Percentiles rank a stretch among this genome's conserved stretches.
Conservation (phyloP, 1,139 yeast species). For the Saccharomyces hybrid region DNA sequence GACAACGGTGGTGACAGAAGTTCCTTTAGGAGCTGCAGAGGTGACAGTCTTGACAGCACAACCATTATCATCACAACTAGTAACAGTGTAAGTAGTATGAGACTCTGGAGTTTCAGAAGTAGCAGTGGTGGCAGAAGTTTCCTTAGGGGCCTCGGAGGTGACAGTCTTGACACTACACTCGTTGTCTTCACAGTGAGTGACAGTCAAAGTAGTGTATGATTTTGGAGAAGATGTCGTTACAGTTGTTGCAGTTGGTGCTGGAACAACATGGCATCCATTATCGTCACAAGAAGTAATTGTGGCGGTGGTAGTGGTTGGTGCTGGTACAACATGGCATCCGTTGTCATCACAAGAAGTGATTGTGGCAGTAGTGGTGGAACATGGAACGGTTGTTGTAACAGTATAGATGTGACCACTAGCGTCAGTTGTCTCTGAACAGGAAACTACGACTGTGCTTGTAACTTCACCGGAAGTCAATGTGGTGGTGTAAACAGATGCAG, state of each 20-base stretch:
- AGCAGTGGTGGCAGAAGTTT: not conserved
- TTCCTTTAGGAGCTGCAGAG: no score
- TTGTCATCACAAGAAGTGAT: conserved; percentile 5
- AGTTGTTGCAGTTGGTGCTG: not conserved
- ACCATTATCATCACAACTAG: no score
- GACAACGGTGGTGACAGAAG: no score
- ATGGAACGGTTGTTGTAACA: conserved; percentile 5
- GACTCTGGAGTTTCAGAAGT: no score
- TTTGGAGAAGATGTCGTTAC: not conserved
- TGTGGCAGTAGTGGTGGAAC: conserved; percentile 3
- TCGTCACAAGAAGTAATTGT: no score
- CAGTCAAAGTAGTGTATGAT: not conserved
- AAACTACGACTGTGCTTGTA: conserved; percentile 3
- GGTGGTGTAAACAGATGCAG: conserved; percentile 3
- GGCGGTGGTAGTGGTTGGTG: no score
- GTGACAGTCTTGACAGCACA: no score
- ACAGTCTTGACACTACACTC: not conserved
- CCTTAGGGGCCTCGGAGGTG: not conserved
- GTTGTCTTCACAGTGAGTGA: not conserved
- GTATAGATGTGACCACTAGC: conserved; percentile 2
- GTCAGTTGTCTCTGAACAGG: conserved; percentile 4
- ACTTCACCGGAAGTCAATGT: conserved; percentile 5
- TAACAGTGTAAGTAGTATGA: no score
- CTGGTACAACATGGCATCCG: not conserved
- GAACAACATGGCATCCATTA: no score